Conservation (phyloP, 106 monocot genomes). For the Platanthera zijinensis region DNA sequence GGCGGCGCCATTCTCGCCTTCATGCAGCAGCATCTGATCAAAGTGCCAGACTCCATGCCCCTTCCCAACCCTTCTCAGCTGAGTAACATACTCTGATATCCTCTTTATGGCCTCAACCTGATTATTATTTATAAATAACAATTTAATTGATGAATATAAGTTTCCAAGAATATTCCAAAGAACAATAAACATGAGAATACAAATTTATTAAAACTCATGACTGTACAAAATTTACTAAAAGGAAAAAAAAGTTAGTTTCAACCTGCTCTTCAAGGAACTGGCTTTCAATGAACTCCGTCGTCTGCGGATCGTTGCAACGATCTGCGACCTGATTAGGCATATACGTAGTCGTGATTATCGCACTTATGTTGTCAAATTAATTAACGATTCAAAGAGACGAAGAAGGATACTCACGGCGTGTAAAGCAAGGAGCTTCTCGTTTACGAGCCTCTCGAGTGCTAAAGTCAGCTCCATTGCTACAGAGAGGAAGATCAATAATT, state of each 20-base stretch:
- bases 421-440: conserved; percentile 80
- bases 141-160: too few relatives aligned
- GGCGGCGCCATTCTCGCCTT: conserved; percentile 29
- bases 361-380: neutral
- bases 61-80: conserved; percentile 88
- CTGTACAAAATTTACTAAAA: neutral
- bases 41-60: conserved; percentile 97
- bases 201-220: neutral
- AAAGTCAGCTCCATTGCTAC: conserved; percentile 84
- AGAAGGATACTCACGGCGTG: conserved; percentile 42
- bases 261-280: conserved; percentile 92
- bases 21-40: conserved; percentile 74
- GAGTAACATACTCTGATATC: conserved; percentile 87
- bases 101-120: conserved; percentile 94
- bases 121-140: neutral
- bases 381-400: neutral
- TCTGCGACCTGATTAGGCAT: conserved; percentile 36
- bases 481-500: neutral
- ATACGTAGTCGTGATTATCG: neutral
- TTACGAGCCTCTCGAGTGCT: conserved; percentile 75
- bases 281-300: conserved; percentile 66
- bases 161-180: neutral
- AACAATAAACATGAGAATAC: neutral
- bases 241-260: neutral
- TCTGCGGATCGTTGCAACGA: conserved; percentile 48